A percentile compares a stretch with the other conserved stretches of the same genome.
Conservation (phyloP, 345 rosid genomes). For the Geranium brycei region DNA sequence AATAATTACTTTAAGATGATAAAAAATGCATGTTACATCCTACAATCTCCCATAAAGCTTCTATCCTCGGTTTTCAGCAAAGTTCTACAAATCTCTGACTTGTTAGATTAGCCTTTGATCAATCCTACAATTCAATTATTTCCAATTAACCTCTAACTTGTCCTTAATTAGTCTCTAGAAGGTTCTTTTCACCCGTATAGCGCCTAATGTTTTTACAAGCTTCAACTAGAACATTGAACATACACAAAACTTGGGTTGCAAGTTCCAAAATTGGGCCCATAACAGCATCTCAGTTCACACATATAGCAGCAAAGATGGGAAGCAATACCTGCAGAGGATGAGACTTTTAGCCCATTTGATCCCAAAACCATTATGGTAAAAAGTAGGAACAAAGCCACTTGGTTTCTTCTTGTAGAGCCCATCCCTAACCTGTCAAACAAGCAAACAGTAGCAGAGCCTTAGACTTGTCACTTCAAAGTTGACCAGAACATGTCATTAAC, state of each 20-base stretch:
- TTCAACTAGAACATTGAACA: neutral
- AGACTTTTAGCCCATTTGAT: conserved; percentile 9
- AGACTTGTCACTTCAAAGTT: neutral
- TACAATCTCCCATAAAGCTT: too few relatives aligned
- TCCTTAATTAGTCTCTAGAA: too few relatives aligned
- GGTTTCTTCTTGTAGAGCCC: conserved; percentile 11
- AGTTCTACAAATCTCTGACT: too few relatives aligned
- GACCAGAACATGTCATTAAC: neutral
- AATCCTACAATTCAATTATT: too few relatives aligned
- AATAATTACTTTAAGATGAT: too few relatives aligned
- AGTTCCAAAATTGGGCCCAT: neutral
- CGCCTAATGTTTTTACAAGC: neutral
- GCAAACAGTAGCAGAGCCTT: neutral
- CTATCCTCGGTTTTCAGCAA: too few relatives aligned
- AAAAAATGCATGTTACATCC: too few relatives aligned
- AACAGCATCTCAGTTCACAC: too few relatives aligned
- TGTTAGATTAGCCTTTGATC: too few relatives aligned
- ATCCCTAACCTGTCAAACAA: conserved; percentile 21
- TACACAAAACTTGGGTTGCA: neutral
- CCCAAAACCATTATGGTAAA: conserved; percentile 14
- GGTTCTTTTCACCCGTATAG: too few relatives aligned
- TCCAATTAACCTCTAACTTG: too few relatives aligned
- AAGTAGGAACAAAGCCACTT: conserved; percentile 7
- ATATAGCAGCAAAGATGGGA: too few relatives aligned
- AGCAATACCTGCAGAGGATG: neutral